Base-by-base conservation (phyloP, 164 flowering plant genomes). In the Taxillus chinensis region DNA sequence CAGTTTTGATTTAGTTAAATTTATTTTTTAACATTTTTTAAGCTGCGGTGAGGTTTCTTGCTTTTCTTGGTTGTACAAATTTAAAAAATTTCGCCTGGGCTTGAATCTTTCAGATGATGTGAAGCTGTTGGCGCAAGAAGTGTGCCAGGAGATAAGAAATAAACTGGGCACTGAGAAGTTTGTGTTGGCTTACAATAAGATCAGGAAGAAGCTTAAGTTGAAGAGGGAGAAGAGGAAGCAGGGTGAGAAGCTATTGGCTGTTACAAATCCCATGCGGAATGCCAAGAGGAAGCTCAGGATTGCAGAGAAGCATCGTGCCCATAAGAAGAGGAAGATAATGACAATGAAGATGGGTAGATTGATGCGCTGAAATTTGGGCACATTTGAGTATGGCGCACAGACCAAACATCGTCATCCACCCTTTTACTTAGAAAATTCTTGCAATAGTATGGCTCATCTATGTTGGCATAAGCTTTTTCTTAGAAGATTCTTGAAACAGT, bases 321-420 rank as follows among this genome's bases (percentile, higher is more conserved):
- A 89, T 78, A 93, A 93, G 82, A 90, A 78, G 70, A 73, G 96
- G 75, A 93, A 81, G 78, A 76, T 90, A 2, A 85, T 78, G 84
- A 70, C 84, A 8, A 74, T 84, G 82, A 90, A 81, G 73, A 71
- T 81, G 77, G 74, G 82, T 10, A 76, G 86, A 72, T 83, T 84
- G 85, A 62, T 72, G 74, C 64, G 62, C 54, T 76, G 63, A 57
- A 62, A 42, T 48, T 48, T 9, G 46, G 27, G 27, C 27, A 27
- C 27, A 27, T 27, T 27, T 27, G 27, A 27, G 27, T 27, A 27
- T 27, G 27, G 27, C 27, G 27, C 27, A 27, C 27, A 27, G 27
- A 27, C 27, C n/a, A n/a, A n/a, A n/a, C n/a, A n/a, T n/a, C n/a
- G n/a, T n/a, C n/a, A n/a, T n/a, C n/a, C n/a, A n/a, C n/a, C n/a